Evolutionary conservation across 192 early-diverging fungal species (phyloP), one percentile per base, ranked within the genome.

Genomic region (Backusella westeae): DNA sequence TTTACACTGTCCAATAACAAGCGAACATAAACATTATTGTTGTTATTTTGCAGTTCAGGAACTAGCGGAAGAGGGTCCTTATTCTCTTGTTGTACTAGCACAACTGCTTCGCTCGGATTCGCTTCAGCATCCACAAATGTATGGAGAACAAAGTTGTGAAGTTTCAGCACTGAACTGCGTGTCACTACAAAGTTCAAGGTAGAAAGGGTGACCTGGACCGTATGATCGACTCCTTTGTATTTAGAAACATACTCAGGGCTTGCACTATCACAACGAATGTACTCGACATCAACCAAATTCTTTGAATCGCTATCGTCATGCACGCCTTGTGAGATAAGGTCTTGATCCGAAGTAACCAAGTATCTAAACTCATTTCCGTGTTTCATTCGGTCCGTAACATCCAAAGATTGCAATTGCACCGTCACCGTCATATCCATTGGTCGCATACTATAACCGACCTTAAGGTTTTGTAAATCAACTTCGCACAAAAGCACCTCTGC

Each of bases 111-210:
- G 5, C 34, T 75, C 29, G 59, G 29, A 35, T 35, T 34, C 0
- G 44, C 41, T 21, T 75, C 74, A 67, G 66, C 74, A 38, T 67
- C 71, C 17, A 83, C 84, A 81, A 95, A 96, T 6, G 93, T 93
- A 56, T 90, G 89, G 15, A 95, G 77, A 6, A 97, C 83, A 75
- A 94, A 97, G 72, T 96, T 92, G 80, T 97, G 95, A 10, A 96
- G 82, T 8, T 88, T 91, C 75, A 97, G 81, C 14, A 99, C 92
- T 69, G 92, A 93, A 77, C 92, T 93, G 35, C 92, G 91, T 10
- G 95, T 93, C 2, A 98, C 85, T 69, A 96, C 92, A 74, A 98
- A 84, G 34, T 93, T 92, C 21, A 97, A 76, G 39, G 85, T 93
- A 44, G 89, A 96, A 72, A 90, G 87, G 19, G 90, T 91, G 1